Percentiles rank a stretch among this genome's conserved stretches.
These are phyloP conservation scores for Trematosphaeria pertusa DNA, from an alignment of 2,329 filamentous ascomycete species.

Conservation along the genomic window DNA sequence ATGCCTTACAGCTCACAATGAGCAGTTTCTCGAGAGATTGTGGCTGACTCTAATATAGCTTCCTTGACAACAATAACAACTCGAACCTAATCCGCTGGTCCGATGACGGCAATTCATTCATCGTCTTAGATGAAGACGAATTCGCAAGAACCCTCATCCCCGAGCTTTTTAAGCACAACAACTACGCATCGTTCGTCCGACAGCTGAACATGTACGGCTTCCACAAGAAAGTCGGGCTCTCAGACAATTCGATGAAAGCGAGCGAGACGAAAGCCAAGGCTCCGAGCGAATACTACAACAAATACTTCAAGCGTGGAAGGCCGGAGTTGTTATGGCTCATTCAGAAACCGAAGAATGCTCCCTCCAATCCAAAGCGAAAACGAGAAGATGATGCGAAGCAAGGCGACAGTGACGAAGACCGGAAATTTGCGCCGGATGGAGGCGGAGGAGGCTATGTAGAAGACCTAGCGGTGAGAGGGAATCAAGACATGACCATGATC, in stretches of 20 bases:
- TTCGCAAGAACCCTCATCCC: constrained; percentile 77
- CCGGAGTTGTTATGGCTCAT: constrained; percentile 95
- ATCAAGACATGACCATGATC: constrained; percentile 58
- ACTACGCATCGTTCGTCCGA: constrained; percentile 78
- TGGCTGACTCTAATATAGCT: constrained; percentile 63
- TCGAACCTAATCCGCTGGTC: constrained; percentile 97
- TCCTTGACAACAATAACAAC: constrained; percentile 90
- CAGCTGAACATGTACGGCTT: constrained; percentile 68
- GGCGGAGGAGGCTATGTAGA: constrained; percentile 48
- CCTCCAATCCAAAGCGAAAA: constrained; percentile 56
- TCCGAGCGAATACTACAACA: constrained; percentile 97
- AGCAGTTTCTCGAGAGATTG: constrained; percentile 7
- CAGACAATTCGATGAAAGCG: constrained; percentile 96
- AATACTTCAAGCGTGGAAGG: constrained; percentile 91
- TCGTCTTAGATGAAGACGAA: constrained; percentile 94
- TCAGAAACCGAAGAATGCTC: constrained; percentile 86
- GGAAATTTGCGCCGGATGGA: constrained; percentile 54
- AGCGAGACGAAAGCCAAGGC: constrained; percentile 98
- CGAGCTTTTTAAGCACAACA: constrained; percentile 80
- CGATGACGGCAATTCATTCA: constrained; percentile 93
- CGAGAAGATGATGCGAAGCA: constrained; percentile 65
- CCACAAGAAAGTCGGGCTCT: constrained; percentile 69
- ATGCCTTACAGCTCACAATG: no score
- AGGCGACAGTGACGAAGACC: constrained; percentile 75
- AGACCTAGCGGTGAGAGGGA: constrained; percentile 46